Conservation (phyloP, 2,329 filamentous ascomycete genomes). For the Venturia effusa region DNA sequence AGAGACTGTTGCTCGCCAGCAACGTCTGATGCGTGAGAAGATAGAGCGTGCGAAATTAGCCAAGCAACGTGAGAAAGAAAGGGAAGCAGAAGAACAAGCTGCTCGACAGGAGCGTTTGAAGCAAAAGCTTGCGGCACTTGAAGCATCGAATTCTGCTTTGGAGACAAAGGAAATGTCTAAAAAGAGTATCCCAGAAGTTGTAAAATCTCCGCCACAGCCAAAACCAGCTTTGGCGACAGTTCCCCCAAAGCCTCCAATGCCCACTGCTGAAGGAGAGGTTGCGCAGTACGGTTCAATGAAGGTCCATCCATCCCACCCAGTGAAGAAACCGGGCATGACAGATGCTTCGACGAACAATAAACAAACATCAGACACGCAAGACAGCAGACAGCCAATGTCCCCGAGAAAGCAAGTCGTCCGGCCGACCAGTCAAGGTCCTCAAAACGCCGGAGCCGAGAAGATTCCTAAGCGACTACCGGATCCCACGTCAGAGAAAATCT, state of each 20-base stretch:
- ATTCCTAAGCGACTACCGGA: not conserved
- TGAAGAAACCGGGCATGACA: conserved; percentile 22
- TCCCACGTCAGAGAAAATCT: not conserved
- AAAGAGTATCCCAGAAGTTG: conserved; percentile 25
- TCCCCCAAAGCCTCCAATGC: conserved; percentile 49
- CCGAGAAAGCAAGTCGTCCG: not conserved
- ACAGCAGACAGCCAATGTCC: conserved; percentile 1
- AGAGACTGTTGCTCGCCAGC: conserved; percentile 52
- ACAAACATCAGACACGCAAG: not conserved
- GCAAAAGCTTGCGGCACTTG: conserved; percentile 60
- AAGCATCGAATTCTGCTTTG: conserved; percentile 33
- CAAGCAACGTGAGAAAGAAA: conserved; percentile 50
- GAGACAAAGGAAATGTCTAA: conserved; percentile 26
- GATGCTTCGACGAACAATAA: conserved; percentile 3
- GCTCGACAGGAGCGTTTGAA: conserved; percentile 59
- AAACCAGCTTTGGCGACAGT: conserved; percentile 26
- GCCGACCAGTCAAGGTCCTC: not conserved
- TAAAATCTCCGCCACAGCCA: conserved; percentile 33
- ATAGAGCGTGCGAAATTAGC: conserved; percentile 58
- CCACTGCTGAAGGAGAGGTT: conserved; percentile 44
- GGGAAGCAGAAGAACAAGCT: conserved; percentile 62
- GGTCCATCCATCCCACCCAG: conserved; percentile 45
- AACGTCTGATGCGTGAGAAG: conserved; percentile 58
- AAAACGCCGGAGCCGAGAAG: not conserved
- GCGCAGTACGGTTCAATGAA: conserved; percentile 54